Percentiles rank a stretch among this genome's conserved stretches.
Conservation (phyloP, 768 basidiomycete genomes). For the Lentinula sp. region DNA sequence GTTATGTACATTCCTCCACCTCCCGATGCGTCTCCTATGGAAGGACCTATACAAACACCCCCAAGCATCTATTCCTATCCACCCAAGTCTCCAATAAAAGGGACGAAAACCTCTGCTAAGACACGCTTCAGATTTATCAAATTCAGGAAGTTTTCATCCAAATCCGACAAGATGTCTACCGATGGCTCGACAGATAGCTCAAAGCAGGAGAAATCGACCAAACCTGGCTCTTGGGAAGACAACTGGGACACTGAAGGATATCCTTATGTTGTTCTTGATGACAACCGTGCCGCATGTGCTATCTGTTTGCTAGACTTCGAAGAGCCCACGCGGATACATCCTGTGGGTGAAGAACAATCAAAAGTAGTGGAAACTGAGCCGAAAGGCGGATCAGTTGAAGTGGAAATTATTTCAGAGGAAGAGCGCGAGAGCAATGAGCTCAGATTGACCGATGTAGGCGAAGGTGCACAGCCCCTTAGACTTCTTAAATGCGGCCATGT, state of each 20-base stretch:
- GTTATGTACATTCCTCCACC: conserved; percentile 84
- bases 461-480: conserved; percentile 72
- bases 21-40: conserved; percentile 35
- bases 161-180: conserved; percentile 14
- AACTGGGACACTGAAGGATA: conserved; percentile 73
- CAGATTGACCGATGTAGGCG: conserved; percentile 65
- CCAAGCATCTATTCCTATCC: conserved; percentile 55
- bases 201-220: conserved; percentile 12
- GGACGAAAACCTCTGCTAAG: conserved; percentile 22
- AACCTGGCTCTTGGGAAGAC: conserved; percentile 62
- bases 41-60: conserved; percentile 34
- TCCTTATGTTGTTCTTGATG: conserved; percentile 78
- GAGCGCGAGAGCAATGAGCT: conserved; percentile 36
- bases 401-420: conserved; percentile 26
- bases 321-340: conserved; percentile 46
- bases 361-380: conserved; percentile 1
- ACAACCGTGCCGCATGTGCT: conserved; percentile 78
- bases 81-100: conserved; percentile 34
- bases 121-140: conserved; percentile 52
- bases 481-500: conserved; percentile 79
- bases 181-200: conserved; percentile 6
- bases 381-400: conserved; percentile 18
- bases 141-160: conserved; percentile 13
- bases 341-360: conserved; percentile 11
- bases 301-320: conserved; percentile 85